phyloP scores from a whole-genome alignment of 306 rosid genomes.

The Comarum palustre region DNA sequence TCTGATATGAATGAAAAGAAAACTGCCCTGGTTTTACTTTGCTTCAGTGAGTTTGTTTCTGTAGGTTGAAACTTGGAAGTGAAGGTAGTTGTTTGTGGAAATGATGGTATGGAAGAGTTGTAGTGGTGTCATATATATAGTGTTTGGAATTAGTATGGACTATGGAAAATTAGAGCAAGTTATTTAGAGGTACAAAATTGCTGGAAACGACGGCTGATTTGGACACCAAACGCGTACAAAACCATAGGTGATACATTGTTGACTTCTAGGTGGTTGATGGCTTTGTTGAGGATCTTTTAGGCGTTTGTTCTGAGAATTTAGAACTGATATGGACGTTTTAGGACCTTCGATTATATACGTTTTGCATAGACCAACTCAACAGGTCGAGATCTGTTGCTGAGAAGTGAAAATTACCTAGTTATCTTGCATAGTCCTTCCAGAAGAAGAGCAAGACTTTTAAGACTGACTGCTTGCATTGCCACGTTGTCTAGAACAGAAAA shows the following conservation, averaged over 20 bases:
- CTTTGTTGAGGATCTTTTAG: not conserved
- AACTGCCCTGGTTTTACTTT: not conserved
- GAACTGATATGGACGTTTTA: not conserved
- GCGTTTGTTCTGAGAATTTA: not conserved
- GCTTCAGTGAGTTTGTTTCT: not conserved
- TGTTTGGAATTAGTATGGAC: not conserved
- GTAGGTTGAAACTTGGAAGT: not conserved
- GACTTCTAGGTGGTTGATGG: slow-evolving; percentile 17
- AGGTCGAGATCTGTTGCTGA: not conserved
- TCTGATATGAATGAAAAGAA: not conserved
- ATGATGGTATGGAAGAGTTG: not conserved
- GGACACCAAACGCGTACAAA: not conserved
- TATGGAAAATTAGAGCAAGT: not conserved
- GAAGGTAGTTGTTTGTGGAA: not conserved
- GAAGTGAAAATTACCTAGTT: not conserved
- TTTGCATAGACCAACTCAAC: not conserved
- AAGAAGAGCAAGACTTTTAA: not conserved
- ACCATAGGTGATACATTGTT: not conserved
- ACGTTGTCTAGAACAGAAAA: not conserved
- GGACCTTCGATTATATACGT: not conserved
- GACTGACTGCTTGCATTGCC: not conserved
- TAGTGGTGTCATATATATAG: not conserved
- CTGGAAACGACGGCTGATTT: not conserved
- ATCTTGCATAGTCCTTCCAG: not conserved
- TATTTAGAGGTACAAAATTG: not conserved